Evolutionary conservation across 306 rosid species (phyloP).

Genomic region (cucumber (Cucumis sativus)): DNA sequence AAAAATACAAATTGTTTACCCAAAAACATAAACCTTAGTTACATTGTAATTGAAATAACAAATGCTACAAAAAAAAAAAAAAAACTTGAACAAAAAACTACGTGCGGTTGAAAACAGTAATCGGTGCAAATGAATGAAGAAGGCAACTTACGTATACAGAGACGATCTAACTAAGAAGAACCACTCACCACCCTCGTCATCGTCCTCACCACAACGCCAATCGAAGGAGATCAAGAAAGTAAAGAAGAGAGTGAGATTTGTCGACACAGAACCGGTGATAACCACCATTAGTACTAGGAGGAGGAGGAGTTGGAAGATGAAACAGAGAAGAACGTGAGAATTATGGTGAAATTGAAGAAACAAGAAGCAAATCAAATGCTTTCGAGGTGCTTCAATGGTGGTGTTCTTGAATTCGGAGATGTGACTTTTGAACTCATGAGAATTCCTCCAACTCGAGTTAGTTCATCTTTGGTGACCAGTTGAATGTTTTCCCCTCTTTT

Average conservation of each 20-base stretch:
- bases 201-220: neutral
- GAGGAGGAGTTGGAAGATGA: neutral
- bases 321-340: constrained; percentile 4
- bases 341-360: constrained; percentile 7
- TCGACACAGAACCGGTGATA: constrained; percentile 1
- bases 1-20: too few relatives aligned
- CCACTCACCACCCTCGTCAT: neutral
- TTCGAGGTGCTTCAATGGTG: constrained; percentile 8
- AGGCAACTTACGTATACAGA: neutral
- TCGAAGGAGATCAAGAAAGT: too few relatives aligned
- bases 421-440: constrained; percentile 3
- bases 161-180: neutral
- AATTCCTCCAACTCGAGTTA: neutral
- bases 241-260: constrained; percentile 9
- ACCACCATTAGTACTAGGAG: neutral
- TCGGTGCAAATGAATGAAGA: neutral
- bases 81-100: neutral
- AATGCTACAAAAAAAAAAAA: too few relatives aligned
- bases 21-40: too few relatives aligned
- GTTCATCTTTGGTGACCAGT: neutral
- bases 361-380: constrained; percentile 12
- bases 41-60: too few relatives aligned
- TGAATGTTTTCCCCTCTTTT: neutral
- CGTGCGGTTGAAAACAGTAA: neutral
- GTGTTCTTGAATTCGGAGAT: constrained; percentile 5